Evolutionary conservation across 192 early-diverging fungal genomes (phyloP), one percentile per base, ranked within the genome.

Genomic region (Funneliformis geosporum): DNA sequence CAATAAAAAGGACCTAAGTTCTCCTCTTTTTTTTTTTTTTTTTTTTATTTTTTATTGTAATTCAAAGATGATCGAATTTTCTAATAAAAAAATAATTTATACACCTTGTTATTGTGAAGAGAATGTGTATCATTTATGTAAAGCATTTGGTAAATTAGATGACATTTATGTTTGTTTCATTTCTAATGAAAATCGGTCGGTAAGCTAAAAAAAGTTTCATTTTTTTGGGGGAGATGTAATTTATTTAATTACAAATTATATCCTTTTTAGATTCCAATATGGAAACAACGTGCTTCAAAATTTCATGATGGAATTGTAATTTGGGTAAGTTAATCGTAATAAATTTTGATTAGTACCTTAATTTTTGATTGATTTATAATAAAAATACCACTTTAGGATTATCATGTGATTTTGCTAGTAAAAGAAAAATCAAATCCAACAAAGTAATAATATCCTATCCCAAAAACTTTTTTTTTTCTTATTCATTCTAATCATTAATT

Each of bases 71-170:
- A 2, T 5, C 43, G 43, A 44, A 6, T 55, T 55, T 55, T 55
- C 50, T 55, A 18, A 21, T 18, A 6, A 55, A 55, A 21, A 39
- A 3, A 38, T 67, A 28, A 78, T 12, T 16, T 55, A 78, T n/a
- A 78, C 76, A 18, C 2, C 61, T 18, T 47, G 27, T 65, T 78
- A 68, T 46, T 78, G 76, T 78, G 76, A 78, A 67, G 76, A 78
- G 50, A 78, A 78, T 21, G 16, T 78, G 44, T 78, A 78, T 33
- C 25, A 47, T 38, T 46, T 78, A 28, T 78, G 76, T 44, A 46
- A 46, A 59, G 8, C 40, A 50, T 47, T 77, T 67, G 10, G 47
- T 4, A n/a, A 78, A 3, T 55, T 33, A 33, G 33, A 50, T 44
- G 27, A 67, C 14, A 11, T 55, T 78, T 78, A 67, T 9, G 64